Conservation (phyloP, 306 rosid genomes). For the Astragalus membranaceus region DNA sequence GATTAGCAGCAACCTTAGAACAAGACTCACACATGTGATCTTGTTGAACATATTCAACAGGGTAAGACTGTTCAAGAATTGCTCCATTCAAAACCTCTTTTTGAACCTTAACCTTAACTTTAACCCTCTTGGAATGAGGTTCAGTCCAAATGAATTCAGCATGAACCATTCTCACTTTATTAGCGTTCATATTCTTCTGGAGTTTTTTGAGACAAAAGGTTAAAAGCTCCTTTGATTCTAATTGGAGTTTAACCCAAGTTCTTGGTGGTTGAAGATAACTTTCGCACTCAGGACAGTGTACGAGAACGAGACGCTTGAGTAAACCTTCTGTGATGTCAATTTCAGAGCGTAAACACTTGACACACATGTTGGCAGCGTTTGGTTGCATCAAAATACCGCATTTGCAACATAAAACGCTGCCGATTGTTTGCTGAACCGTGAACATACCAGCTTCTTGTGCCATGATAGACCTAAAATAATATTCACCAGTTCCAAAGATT, state of each 20-base stretch:
- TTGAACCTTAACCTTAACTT: background rate
- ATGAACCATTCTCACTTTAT: background rate
- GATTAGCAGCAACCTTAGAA: background rate
- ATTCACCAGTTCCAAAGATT: too few relatives aligned
- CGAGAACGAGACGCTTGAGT: background rate
- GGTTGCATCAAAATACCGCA: slow-evolving; percentile 1
- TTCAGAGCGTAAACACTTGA: background rate
- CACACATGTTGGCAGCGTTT: slow-evolving; percentile 10
- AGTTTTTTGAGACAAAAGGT: background rate
- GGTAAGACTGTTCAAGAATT: slow-evolving; percentile 2
- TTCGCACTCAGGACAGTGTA: background rate
- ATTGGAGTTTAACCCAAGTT: background rate
- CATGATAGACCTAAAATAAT: background rate
- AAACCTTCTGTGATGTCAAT: background rate
- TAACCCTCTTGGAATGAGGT: slow-evolving; percentile 8
- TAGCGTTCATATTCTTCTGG: slow-evolving; percentile 1
- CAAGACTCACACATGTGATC: slow-evolving; percentile 13
- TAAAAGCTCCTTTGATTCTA: background rate
- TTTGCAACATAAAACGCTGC: slow-evolving; percentile 8
- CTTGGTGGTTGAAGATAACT: background rate
- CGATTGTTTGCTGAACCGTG: background rate
- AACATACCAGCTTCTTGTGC: background rate
- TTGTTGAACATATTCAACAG: slow-evolving; percentile 5
- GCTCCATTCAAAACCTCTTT: background rate
- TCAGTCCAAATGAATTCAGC: background rate